phyloP scores from a whole-genome alignment of 192 early-diverging fungal species.

The Rhizophagus clarus region DNA sequence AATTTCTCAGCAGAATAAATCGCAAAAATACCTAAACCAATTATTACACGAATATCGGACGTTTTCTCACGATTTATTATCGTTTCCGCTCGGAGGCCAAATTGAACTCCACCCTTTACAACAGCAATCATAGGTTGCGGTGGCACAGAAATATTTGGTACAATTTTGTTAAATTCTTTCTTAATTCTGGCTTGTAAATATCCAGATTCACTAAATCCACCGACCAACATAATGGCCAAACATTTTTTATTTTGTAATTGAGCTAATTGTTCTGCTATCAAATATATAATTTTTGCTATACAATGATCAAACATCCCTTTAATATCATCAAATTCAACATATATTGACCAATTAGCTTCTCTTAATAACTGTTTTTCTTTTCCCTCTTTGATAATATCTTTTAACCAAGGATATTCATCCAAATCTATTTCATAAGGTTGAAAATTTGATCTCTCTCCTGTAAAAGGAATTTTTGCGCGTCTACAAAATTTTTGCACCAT shows the following conservation, averaged over 20 bases:
- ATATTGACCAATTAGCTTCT: not conserved
- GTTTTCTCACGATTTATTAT: not conserved
- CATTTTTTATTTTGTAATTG: constrained; percentile 38
- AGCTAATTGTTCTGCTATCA: constrained; percentile 53
- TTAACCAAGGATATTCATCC: not conserved
- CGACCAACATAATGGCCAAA: constrained; percentile 40
- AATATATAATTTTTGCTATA: constrained; percentile 49
- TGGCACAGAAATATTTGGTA: not conserved
- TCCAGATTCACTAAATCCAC: constrained; percentile 42
- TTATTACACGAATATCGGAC: not conserved
- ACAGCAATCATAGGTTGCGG: not conserved
- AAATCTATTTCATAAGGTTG: not conserved
- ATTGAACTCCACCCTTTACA: not conserved
- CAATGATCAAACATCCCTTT: constrained; percentile 53
- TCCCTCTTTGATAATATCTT: not conserved
- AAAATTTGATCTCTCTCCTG: not conserved
- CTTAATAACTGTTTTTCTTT: not conserved
- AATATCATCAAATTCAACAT: not conserved
- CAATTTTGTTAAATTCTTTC: not conserved
- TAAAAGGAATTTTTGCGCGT: not conserved
- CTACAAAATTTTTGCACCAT: not conserved
- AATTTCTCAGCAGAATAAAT: not conserved
- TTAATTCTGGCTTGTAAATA: not conserved
- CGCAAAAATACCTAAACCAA: not conserved
- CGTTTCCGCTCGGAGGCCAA: not conserved